phyloP scores from a whole-genome alignment of 1,284 basidiomycete genomes.

The Amylostereum areolatum region DNA sequence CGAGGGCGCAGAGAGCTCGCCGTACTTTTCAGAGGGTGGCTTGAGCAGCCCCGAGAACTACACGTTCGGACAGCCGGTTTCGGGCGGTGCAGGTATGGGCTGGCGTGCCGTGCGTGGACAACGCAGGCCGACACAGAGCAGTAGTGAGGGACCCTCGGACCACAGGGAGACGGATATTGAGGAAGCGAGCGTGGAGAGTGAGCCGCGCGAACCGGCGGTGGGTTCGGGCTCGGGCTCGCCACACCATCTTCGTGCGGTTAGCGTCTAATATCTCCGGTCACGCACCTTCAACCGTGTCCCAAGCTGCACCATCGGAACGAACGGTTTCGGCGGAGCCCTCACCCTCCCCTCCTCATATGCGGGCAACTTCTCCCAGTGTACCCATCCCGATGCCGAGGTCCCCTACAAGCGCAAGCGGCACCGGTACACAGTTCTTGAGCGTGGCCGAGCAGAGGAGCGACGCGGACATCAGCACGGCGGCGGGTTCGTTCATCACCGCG shows the following conservation, averaged over 20 bases:
- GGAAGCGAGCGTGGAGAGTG: constrained; percentile 21
- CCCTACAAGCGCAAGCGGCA: background rate
- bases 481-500: constrained; percentile 59
- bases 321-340: constrained; percentile 8
- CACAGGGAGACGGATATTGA: constrained; percentile 7
- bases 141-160: background rate
- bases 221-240: constrained; percentile 1
- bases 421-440: constrained; percentile 5
- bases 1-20: constrained; percentile 15
- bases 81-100: constrained; percentile 11
- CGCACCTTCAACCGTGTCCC: constrained; percentile 17
- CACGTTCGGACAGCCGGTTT: constrained; percentile 58
- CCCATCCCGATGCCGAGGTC: background rate
- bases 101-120: constrained; percentile 16
- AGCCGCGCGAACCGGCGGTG: constrained; percentile 17
- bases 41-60: constrained; percentile 56
- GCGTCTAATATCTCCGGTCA: constrained; percentile 9
- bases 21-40: constrained; percentile 39
- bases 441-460: constrained; percentile 28
- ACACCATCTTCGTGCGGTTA: constrained; percentile 9
- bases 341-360: background rate
- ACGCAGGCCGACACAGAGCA: constrained; percentile 3
- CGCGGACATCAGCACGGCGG: constrained; percentile 61
- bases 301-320: constrained; percentile 16
- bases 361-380: background rate